phyloP scores from a whole-genome alignment of 805 yeast genomes.

The Kodamaea hsintzibuensis region DNA sequence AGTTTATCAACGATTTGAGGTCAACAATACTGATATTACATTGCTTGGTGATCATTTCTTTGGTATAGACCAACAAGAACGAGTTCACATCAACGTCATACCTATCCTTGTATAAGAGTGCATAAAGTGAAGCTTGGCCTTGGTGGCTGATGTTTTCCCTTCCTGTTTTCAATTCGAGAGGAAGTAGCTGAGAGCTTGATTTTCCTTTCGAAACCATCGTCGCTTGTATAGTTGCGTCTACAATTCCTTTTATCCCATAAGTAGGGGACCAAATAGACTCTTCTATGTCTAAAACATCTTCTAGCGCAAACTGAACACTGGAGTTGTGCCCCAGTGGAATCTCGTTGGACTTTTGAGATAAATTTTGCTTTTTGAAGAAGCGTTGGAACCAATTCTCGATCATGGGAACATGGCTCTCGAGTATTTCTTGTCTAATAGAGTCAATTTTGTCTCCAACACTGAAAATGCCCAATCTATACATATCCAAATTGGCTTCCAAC shows the following conservation, averaged over 20 bases:
- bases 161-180: slow-evolving; percentile 92
- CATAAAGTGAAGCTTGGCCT: slow-evolving; percentile 84
- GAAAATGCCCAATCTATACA: slow-evolving; percentile 50
- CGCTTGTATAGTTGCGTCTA: slow-evolving; percentile 78
- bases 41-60: slow-evolving; percentile 52
- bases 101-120: slow-evolving; percentile 74
- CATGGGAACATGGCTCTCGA: slow-evolving; percentile 47
- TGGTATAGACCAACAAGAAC: slow-evolving; percentile 74
- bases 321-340: slow-evolving; percentile 11
- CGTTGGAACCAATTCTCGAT: slow-evolving; percentile 54
- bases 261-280: slow-evolving; percentile 91
- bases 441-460: slow-evolving; percentile 53
- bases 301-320: slow-evolving; percentile 30
- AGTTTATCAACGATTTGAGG: slow-evolving; percentile 64
- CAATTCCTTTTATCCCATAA: slow-evolving; percentile 84
- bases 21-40: slow-evolving; percentile 57
- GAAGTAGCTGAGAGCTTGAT: slow-evolving; percentile 56
- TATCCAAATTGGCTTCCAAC: slow-evolving; percentile 43
- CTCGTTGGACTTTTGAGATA: slow-evolving; percentile 1
- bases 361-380: slow-evolving; percentile 31
- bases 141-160: slow-evolving; percentile 64
- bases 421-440: slow-evolving; percentile 43
- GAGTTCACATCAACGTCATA: slow-evolving; percentile 68
- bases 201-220: neutral
- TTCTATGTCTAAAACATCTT: slow-evolving; percentile 77